Conservation (phyloP, 2,329 filamentous ascomycete species). For the Aspergillus transmontanensis region DNA sequence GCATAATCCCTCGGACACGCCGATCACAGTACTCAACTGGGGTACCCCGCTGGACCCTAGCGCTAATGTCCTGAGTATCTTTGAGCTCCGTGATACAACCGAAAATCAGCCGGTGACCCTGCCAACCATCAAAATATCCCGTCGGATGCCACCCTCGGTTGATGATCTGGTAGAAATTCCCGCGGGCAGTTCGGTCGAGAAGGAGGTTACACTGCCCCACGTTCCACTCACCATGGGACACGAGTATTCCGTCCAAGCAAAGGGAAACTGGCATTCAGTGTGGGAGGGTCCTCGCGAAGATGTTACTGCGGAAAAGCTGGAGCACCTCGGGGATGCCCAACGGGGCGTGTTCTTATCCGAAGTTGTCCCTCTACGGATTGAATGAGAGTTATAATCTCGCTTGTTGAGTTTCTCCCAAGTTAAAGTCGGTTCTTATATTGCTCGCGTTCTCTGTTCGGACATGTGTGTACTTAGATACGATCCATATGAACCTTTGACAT, state of each 20-base stretch:
- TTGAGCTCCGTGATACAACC: conserved; percentile 29
- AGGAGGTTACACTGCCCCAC: conserved; percentile 28
- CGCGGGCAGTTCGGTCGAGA: conserved; percentile 24
- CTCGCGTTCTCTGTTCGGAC: not conserved
- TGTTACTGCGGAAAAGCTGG: conserved; percentile 27
- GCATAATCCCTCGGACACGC: conserved; percentile 28
- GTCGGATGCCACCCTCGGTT: conserved; percentile 32
- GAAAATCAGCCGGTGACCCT: conserved; percentile 25
- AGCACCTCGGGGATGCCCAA: conserved; percentile 19
- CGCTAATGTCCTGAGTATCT: conserved; percentile 34
- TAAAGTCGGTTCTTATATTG: not conserved
- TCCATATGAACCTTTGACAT: no score
- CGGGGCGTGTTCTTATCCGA: conserved; percentile 31
- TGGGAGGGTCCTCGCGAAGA: conserved; percentile 30
- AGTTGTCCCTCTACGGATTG: conserved; percentile 17
- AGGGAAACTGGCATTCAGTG: conserved; percentile 40
- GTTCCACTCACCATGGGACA: conserved; percentile 31
- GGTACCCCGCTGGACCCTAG: conserved; percentile 38
- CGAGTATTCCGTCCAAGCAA: conserved; percentile 35
- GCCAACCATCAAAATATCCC: conserved; percentile 36
- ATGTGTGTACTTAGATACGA: no score
- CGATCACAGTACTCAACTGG: conserved; percentile 42
- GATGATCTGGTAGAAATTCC: conserved; percentile 37
- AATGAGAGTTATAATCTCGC: not conserved
- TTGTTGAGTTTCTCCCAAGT: not conserved